Percentiles rank a stretch among this genome's conserved stretches.
Evolutionary conservation across 257 asterid species (phyloP).

Genomic region (Solanum medicagineum): DNA sequence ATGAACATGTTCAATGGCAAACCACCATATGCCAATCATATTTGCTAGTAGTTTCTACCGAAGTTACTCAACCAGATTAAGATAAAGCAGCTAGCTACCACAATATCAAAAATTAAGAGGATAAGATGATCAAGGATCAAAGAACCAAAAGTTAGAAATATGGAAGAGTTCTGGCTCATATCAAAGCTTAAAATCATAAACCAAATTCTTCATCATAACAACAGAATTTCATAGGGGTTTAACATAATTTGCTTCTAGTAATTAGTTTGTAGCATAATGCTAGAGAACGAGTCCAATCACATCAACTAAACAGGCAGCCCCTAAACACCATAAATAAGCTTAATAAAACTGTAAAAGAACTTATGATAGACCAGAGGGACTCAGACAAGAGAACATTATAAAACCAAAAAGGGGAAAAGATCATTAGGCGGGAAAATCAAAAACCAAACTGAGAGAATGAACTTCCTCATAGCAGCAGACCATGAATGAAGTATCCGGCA

Average conservation of each 20-base stretch:
- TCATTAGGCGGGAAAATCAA: background rate
- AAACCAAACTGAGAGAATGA: background rate
- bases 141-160: background rate
- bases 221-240: background rate
- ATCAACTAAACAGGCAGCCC: background rate
- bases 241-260: background rate
- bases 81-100: background rate
- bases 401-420: background rate
- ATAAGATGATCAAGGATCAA: background rate
- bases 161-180: background rate
- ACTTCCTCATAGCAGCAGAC: background rate
- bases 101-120: background rate
- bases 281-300: background rate
- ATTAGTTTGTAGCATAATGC: background rate
- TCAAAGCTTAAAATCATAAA: background rate
- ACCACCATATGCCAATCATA: background rate
- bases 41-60: background rate
- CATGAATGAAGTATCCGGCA: background rate
- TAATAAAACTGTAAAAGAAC: background rate
- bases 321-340: background rate
- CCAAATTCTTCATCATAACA: background rate
- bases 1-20: background rate
- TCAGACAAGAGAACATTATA: background rate
- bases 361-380: background rate
- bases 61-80: background rate